Conservation (phyloP, 2,329 filamentous ascomycete species). For the Trichoderma lentiforme region DNA sequence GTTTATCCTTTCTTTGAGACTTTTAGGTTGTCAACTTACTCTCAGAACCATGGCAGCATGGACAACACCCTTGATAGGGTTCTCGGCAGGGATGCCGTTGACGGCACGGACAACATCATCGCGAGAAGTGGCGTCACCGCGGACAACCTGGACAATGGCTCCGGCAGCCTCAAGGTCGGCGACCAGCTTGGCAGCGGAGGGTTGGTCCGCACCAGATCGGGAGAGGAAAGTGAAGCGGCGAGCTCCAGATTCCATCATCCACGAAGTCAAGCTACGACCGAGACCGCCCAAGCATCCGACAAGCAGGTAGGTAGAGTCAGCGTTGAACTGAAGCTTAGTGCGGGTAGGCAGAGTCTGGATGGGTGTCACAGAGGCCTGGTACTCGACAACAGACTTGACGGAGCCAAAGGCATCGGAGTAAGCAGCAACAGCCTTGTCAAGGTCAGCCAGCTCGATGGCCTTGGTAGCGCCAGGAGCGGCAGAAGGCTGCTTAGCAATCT, state of each 20-base stretch:
- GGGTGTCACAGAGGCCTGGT: constrained; percentile 18
- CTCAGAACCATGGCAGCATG: constrained; percentile 34
- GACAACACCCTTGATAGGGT: constrained; percentile 30
- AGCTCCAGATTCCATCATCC: constrained; percentile 24
- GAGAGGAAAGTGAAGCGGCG: constrained; percentile 30
- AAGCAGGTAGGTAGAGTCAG: constrained; percentile 22
- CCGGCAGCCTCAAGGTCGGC: constrained; percentile 22
- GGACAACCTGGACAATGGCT: constrained; percentile 24
- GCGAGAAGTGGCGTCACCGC: constrained; percentile 23
- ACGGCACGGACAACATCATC: constrained; percentile 23
- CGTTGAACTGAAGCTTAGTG: constrained; percentile 7
- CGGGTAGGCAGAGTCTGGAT: constrained; percentile 17
- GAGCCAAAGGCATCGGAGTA: constrained; percentile 9
- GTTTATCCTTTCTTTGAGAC: not conserved
- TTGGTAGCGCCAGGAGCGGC: constrained; percentile 17
- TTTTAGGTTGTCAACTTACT: not conserved
- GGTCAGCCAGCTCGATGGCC: constrained; percentile 17
- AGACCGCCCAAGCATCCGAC: constrained; percentile 26
- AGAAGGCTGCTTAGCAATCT: constrained; percentile 10
- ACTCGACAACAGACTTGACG: constrained; percentile 20
- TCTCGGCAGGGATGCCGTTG: constrained; percentile 20
- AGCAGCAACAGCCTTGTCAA: constrained; percentile 17
- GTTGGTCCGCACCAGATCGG: constrained; percentile 24
- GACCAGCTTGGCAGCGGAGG: constrained; percentile 23
- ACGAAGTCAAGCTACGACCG: constrained; percentile 20